Conservation (phyloP, 2,329 filamentous ascomycete genomes). For the Hypocrella siamensis region DNA sequence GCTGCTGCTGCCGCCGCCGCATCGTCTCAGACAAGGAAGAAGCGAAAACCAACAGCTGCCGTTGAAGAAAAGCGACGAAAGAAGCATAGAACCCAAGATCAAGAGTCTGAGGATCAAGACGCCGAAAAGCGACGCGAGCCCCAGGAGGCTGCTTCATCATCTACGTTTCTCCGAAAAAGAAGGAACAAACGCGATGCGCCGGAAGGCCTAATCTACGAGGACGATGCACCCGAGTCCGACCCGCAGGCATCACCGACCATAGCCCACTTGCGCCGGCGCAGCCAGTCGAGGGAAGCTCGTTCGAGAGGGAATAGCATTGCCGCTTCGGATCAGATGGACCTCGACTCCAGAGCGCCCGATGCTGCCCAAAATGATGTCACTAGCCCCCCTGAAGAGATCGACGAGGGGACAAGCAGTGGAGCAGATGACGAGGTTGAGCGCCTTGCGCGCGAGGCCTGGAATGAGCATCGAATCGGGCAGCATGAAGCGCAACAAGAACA, state of each 20-base stretch:
- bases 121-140: background rate
- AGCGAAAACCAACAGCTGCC: conserved; percentile 16
- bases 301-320: conserved; percentile 12
- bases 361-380: background rate
- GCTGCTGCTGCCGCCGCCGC: no score
- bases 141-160: conserved; percentile 1
- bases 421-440: conserved; percentile 10
- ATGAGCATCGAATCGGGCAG: conserved; percentile 16
- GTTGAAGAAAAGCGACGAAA: conserved; percentile 16
- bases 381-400: no score
- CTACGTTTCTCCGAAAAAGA: conserved; percentile 5
- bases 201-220: conserved; percentile 7
- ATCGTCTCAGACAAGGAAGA: conserved; percentile 15
- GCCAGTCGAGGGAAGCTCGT: conserved; percentile 11
- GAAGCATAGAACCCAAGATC: conserved; percentile 14
- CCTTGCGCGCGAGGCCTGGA: conserved; percentile 19
- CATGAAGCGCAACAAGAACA: conserved; percentile 5
- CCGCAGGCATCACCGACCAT: conserved; percentile 13
- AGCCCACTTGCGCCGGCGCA: conserved; percentile 10
- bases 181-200: conserved; percentile 3
- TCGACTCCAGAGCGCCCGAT: conserved; percentile 6
- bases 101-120: conserved; percentile 7
- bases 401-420: background rate
- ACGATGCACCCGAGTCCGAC: conserved; percentile 7
- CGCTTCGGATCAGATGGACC: conserved; percentile 9